Evolutionary conservation across 495 filamentous ascomycete genomes (phyloP).

Genomic region (Tuber borchii): DNA sequence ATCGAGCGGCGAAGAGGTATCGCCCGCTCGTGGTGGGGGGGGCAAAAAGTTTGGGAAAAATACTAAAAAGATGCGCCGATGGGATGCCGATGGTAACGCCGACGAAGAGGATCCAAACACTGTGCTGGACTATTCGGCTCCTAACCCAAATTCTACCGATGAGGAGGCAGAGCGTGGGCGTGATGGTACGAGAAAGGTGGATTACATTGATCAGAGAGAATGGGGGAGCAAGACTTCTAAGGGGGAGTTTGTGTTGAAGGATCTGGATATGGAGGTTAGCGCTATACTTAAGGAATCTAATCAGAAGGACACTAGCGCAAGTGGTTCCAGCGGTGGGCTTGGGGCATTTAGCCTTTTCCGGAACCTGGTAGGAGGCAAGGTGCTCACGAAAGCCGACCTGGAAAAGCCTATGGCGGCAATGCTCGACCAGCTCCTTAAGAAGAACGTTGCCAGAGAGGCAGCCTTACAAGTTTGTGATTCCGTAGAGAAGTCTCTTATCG

Average conservation of each 20-base stretch:
- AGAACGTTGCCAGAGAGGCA: conserved; percentile 94
- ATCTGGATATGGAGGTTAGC: conserved; percentile 88
- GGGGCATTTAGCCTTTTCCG: conserved; percentile 64
- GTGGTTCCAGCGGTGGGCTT: conserved; percentile 51
- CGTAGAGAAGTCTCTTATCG: conserved; percentile 79
- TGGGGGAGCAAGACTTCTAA: conserved; percentile 80
- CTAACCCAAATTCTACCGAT: conserved; percentile 50
- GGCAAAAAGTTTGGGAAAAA: conserved; percentile 63
- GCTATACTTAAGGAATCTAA: conserved; percentile 70
- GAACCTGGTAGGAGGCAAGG: conserved; percentile 90
- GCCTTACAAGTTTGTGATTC: conserved; percentile 85
- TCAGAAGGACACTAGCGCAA: conserved; percentile 51
- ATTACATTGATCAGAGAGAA: conserved; percentile 66
- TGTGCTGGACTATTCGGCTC: conserved; percentile 77
- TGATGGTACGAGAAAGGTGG: conserved; percentile 46
- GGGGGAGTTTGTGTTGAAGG: conserved; percentile 88
- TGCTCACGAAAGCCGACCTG: conserved; percentile 75
- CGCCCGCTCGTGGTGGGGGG: conserved; percentile 53
- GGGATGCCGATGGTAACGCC: conserved; percentile 82
- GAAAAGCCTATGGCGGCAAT: conserved; percentile 89
- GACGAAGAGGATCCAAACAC: conserved; percentile 72
- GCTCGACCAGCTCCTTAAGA: conserved; percentile 89
- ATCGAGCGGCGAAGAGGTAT: conserved; percentile 76
- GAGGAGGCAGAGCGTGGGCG: conserved; percentile 45
- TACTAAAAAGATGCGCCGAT: conserved; percentile 79